These are phyloP conservation scores for Colletotrichum truncatum DNA, from an alignment of 2,329 filamentous ascomycete species.

Conservation along the genomic window DNA sequence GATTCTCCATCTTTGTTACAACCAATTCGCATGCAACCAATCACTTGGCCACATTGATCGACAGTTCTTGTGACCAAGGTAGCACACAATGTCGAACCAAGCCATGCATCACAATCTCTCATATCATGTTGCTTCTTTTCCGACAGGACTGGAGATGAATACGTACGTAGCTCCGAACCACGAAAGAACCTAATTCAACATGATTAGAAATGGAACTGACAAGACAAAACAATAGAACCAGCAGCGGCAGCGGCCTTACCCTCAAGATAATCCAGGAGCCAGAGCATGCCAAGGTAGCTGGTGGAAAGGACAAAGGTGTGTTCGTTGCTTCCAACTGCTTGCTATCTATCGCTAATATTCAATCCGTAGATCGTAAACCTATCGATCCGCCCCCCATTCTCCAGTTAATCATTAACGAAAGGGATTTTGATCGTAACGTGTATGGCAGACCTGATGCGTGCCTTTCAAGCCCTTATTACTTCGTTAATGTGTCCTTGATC, in stretches of 20 bases:
- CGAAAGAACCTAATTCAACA: not conserved
- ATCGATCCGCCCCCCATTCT: constrained; percentile 89
- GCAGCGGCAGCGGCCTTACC: not conserved
- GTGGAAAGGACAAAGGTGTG: constrained; percentile 79
- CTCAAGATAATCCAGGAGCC: constrained; percentile 1
- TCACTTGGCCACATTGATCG: too few relatives aligned
- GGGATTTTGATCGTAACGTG: constrained; percentile 58
- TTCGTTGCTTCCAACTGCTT: not conserved
- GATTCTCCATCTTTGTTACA: not conserved
- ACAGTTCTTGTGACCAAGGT: too few relatives aligned
- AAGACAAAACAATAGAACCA: not conserved
- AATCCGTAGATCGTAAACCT: constrained; percentile 75
- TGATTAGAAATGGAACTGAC: too few relatives aligned
- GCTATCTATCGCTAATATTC: not conserved
- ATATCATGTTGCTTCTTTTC: too few relatives aligned
- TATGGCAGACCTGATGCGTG: constrained; percentile 1
- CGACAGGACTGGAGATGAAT: too few relatives aligned
- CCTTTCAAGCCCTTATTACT: constrained; percentile 56
- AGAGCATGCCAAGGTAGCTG: constrained; percentile 32
- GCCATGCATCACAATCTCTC: too few relatives aligned
- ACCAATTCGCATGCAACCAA: not conserved
- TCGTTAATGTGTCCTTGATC: constrained; percentile 55
- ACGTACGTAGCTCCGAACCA: not conserved
- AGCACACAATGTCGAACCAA: too few relatives aligned
- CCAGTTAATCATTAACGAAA: constrained; percentile 66